Conservation (phyloP, 2,329 filamentous ascomycete species). For the Calonectria pauciramosa region DNA sequence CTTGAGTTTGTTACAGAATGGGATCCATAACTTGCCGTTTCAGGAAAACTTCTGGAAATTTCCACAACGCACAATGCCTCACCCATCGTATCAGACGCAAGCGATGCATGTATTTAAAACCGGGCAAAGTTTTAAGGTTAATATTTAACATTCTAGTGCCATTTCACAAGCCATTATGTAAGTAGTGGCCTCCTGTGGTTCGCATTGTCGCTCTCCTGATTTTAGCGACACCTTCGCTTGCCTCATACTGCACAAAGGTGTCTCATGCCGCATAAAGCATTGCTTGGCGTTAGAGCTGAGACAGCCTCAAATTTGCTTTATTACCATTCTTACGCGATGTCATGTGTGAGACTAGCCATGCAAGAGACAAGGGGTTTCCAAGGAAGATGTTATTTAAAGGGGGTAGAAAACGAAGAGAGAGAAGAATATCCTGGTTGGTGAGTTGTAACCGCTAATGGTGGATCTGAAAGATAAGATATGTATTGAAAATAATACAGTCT, state of each 20-base stretch:
- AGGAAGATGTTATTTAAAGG: neutral
- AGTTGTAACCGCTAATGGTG: too few species aligned
- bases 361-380: neutral
- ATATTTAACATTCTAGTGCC: neutral
- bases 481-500: too few species aligned
- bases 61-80: neutral
- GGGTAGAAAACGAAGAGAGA: too few species aligned
- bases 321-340: neutral
- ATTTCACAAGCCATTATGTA: neutral
- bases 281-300: neutral
- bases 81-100: neutral
- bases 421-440: neutral
- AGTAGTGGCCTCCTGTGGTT: neutral
- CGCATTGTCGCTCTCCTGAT: neutral
- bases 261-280: neutral
- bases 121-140: neutral
- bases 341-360: neutral
- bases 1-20: neutral
- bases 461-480: too few species aligned
- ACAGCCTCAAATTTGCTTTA: neutral
- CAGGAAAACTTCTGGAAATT: neutral
- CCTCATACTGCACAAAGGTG: neutral
- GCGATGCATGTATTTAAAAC: neutral
- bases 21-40: neutral
- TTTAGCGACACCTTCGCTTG: neutral